Base-by-base conservation (phyloP, 768 basidiomycete genomes). In the Galerina sulciceps region DNA sequence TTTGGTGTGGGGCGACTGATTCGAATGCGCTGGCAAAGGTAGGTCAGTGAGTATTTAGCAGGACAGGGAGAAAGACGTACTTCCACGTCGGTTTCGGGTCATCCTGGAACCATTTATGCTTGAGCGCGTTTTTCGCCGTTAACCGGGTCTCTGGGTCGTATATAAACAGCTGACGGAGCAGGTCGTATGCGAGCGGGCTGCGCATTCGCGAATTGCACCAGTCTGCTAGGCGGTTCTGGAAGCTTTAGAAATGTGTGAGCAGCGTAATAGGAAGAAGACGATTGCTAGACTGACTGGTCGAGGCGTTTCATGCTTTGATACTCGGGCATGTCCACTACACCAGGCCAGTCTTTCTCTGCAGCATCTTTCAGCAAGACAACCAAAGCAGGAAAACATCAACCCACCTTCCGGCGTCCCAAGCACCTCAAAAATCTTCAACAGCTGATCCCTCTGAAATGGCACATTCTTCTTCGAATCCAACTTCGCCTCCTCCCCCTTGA, bases 401-500 rank as follows among this genome's bases (percentile, higher is more conserved):
- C 64, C 66, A 93, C 95, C 88, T 51, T 91, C 84, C 43, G 96
- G 90, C 4, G 91, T 93, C 4, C 97, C 96, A 15, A 97, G 73
- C 0, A 99, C 89, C 66, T 99, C 97, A 57, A 98, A 90, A n/a
- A 99, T 97, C 75, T 94, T 96, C 23, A 92, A 75, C 58, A 99
- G 81, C 67, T 99, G 97, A 72, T 99, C 97, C 55, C 89, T 82
- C 71, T 99, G 97, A 71, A 99, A 99, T 0, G 97, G 97, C 0
- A 99, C 89, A 58, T 93, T 94, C 81, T 99, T 99, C 80, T 98
- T 96, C 26, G 89, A 87, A 70, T 99, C 97, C 42, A 98, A 73
- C 73, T 99, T 99, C 1, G 97, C 97, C 75, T 99, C 97, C 72
- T 99, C 97, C 10, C 96, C 97, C 71, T 99, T 99, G 81, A 99